Conservation (phyloP, 129 eudicot species). For the Flaveria trinervia region DNA sequence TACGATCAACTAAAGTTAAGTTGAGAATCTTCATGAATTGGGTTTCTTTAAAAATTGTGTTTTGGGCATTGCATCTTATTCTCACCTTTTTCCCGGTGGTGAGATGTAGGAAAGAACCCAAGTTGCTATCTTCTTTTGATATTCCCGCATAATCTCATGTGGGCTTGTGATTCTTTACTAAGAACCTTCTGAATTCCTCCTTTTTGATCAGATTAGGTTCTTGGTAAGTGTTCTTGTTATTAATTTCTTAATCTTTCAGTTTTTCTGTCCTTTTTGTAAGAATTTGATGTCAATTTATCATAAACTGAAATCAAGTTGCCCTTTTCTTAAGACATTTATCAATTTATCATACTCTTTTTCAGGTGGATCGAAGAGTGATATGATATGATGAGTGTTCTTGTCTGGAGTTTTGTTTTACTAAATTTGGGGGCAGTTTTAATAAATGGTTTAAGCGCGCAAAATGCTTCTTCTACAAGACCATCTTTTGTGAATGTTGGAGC, state of each 20-base stretch:
- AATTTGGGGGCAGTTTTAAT: slow-evolving; percentile 39
- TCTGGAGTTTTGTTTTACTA: slow-evolving; percentile 37
- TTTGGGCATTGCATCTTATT: slow-evolving; percentile 42
- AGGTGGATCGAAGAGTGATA: slow-evolving; percentile 29
- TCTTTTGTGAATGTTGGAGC: slow-evolving; percentile 75
- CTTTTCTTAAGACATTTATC: not conserved
- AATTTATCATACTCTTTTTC: slow-evolving; percentile 8
- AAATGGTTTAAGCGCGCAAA: slow-evolving; percentile 48
- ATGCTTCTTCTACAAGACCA: slow-evolving; percentile 63
- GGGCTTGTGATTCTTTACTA: slow-evolving; percentile 13
- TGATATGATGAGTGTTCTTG: slow-evolving; percentile 37
- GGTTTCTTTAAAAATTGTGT: slow-evolving; percentile 35
- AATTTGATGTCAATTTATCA: not conserved
- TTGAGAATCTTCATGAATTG: slow-evolving; percentile 27
- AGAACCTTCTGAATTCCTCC: not conserved
- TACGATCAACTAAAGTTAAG: slow-evolving; percentile 12
- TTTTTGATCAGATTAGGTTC: slow-evolving; percentile 25
- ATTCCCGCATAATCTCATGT: slow-evolving; percentile 25
- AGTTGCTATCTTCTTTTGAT: slow-evolving; percentile 19
- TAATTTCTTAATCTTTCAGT: not conserved
- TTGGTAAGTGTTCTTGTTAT: slow-evolving; percentile 23
- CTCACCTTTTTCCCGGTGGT: slow-evolving; percentile 25
- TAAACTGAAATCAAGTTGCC: slow-evolving; percentile 9
- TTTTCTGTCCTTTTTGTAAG: not conserved
- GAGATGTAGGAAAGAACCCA: slow-evolving; percentile 11